phyloP scores from a whole-genome alignment of 2,329 filamentous ascomycete genomes.

The Fusarium udum region DNA sequence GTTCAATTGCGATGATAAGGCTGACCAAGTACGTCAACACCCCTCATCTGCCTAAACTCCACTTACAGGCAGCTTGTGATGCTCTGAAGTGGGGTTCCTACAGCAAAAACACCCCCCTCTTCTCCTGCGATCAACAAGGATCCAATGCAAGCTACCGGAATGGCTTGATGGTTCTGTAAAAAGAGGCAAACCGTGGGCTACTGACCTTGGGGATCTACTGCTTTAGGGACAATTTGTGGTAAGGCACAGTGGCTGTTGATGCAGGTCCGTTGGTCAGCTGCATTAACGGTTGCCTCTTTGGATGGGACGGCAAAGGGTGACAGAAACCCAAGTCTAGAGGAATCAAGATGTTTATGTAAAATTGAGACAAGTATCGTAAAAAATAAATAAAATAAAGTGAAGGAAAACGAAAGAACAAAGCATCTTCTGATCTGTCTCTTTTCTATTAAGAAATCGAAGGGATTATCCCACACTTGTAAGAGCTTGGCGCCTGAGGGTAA shows the following conservation, averaged over 20 bases:
- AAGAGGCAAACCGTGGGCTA: not conserved
- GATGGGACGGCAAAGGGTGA: not conserved
- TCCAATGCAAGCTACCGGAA: not conserved
- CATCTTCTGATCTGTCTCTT: no score
- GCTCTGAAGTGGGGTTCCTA: not conserved
- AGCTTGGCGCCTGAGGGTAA: not conserved
- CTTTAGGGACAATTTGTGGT: not conserved
- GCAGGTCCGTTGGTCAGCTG: constrained; percentile 7
- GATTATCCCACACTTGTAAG: no score
- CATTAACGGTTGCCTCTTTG: not conserved
- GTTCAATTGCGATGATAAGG: not conserved
- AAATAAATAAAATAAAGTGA: no score
- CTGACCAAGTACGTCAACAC: not conserved
- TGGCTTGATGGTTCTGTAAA: not conserved
- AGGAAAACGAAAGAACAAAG: no score
- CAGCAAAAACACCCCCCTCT: not conserved
- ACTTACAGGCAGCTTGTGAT: not conserved
- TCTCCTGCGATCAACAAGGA: not conserved
- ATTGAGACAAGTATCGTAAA: no score
- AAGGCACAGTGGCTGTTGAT: not conserved
- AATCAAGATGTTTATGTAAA: accelerated
- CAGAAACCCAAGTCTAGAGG: not conserved
- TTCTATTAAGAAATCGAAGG: accelerated
- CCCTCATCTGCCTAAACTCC: not conserved
- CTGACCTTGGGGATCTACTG: not conserved